Evolutionary conservation across 768 basidiomycete species (phyloP).

Genomic region (Macrolepiota fuliginosa): DNA sequence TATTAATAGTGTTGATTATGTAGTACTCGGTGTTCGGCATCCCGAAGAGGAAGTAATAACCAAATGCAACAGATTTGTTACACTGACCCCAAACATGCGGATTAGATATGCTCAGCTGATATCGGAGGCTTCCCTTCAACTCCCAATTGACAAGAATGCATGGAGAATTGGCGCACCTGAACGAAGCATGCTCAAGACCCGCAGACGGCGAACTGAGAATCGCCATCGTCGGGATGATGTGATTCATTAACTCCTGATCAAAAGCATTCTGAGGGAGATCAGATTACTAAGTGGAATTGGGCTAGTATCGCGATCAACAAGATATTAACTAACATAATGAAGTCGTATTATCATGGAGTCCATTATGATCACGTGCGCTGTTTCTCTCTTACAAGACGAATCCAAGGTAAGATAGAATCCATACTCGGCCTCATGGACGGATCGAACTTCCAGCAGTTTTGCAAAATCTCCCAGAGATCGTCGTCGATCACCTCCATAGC

Average conservation of each 20-base stretch:
- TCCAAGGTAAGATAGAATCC: neutral
- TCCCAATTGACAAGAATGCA: neutral
- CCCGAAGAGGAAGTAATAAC: neutral
- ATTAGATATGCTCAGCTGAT: neutral
- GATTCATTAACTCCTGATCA: neutral
- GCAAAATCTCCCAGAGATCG: neutral
- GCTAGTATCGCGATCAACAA: too few relatives aligned
- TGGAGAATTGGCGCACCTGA: neutral
- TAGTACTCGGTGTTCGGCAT: conserved; percentile 9
- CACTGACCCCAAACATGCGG: neutral
- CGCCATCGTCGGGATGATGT: neutral
- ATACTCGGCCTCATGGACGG: neutral
- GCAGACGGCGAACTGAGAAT: neutral
- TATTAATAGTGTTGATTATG: neutral
- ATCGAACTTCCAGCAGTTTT: neutral
- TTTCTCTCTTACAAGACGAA: conserved; percentile 3
- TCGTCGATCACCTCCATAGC: neutral
- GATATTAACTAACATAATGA: too few relatives aligned
- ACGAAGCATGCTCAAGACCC: neutral
- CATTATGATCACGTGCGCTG: neutral
- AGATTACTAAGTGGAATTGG: too few relatives aligned
- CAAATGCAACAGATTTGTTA: neutral
- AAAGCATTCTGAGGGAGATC: too few relatives aligned
- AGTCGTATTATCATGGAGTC: neutral
- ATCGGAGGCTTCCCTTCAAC: neutral